Conservation (phyloP, 306 rosid species). For the Alnus glutinosa region DNA sequence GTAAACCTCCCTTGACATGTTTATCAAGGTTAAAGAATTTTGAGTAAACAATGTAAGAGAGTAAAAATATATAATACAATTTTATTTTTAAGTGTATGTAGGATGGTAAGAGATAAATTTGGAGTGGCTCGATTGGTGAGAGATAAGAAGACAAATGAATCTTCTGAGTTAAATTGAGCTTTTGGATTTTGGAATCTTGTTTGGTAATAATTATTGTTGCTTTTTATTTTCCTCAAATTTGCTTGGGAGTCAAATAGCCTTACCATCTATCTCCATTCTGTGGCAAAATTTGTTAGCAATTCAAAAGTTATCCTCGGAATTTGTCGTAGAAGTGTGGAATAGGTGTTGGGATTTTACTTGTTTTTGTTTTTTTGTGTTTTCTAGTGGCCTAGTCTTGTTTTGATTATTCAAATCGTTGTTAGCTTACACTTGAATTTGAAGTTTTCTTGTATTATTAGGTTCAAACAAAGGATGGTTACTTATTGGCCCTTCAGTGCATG, state of each 20-base stretch:
- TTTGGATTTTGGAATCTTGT: background rate
- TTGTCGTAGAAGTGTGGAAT: background rate
- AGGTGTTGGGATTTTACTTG: background rate
- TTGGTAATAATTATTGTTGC: background rate
- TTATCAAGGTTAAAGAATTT: too few species aligned
- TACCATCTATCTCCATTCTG: background rate
- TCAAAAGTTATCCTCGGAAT: background rate
- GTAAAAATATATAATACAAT: too few species aligned
- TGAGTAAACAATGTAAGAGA: too few species aligned
- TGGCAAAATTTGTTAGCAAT: background rate
- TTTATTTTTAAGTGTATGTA: too few species aligned
- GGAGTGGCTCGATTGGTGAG: too few species aligned
- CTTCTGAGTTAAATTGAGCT: background rate
- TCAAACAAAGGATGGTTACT: conserved; percentile 77
- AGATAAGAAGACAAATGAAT: too few species aligned
- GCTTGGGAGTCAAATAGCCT: background rate
- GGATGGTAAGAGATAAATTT: too few species aligned
- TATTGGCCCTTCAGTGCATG: conserved; percentile 83
- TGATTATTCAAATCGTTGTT: background rate
- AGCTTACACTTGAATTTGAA: background rate
- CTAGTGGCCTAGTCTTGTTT: background rate
- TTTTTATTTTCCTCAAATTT: background rate
- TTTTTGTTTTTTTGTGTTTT: background rate
- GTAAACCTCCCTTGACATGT: too few species aligned
- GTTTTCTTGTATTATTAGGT: conserved; percentile 38